Percentiles rank a stretch among this genome's conserved stretches.
Evolutionary conservation across 306 rosid species (phyloP).

Genomic region (Quercus berberidifolia): DNA sequence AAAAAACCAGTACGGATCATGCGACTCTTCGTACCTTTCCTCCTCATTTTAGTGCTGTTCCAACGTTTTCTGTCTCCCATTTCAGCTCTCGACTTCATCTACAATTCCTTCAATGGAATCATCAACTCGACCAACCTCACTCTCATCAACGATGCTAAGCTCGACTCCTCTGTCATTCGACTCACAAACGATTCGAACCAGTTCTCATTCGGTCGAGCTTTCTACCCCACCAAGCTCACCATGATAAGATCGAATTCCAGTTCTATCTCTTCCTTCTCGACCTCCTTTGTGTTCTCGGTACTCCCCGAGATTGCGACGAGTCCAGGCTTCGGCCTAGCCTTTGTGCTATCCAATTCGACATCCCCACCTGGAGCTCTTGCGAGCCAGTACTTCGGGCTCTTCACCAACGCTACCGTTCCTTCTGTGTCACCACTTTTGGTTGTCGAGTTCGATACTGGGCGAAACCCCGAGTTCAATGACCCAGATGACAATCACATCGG

Average conservation of each 20-base stretch:
- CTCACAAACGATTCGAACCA: constrained; percentile 71
- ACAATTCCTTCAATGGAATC: constrained; percentile 53
- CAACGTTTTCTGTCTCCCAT: constrained; percentile 12
- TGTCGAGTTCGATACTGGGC: constrained; percentile 82
- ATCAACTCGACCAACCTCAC: constrained; percentile 47
- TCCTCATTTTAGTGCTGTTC: constrained; percentile 4
- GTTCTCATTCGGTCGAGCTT: constrained; percentile 58
- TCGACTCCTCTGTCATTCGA: constrained; percentile 57
- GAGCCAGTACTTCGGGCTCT: constrained; percentile 83
- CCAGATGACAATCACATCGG: constrained; percentile 75
- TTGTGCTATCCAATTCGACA: constrained; percentile 60
- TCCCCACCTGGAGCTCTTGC: constrained; percentile 70
- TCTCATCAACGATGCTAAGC: constrained; percentile 55
- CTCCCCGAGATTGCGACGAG: constrained; percentile 53
- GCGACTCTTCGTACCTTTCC: not conserved
- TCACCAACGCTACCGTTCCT: constrained; percentile 48
- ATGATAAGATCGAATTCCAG: constrained; percentile 22
- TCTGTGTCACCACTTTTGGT: constrained; percentile 57
- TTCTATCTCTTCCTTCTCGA: constrained; percentile 63
- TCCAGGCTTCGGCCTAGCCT: constrained; percentile 87
- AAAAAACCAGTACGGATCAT: constrained; percentile 15
- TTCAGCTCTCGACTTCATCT: constrained; percentile 45
- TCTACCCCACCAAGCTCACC: constrained; percentile 39
- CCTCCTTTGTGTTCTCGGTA: constrained; percentile 78
- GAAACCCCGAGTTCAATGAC: constrained; percentile 78